Conservation (phyloP, 1,284 basidiomycete species). For the Tilletia setariae region DNA sequence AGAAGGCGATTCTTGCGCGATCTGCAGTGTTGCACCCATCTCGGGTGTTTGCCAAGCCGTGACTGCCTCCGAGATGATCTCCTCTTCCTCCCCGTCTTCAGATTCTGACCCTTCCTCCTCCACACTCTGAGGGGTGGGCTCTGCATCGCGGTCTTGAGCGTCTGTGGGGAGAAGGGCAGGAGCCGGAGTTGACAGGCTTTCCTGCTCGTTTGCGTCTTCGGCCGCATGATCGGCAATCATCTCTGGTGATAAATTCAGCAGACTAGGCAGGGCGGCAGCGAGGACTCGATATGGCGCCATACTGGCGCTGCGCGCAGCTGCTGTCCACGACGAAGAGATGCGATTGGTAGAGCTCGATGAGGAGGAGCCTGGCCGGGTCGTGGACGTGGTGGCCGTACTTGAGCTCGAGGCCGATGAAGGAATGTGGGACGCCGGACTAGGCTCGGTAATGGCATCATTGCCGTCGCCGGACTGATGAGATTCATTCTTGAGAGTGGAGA, state of each 20-base stretch:
- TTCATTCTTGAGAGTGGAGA: too few species aligned
- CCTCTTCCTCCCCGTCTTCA: background rate
- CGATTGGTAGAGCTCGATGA: background rate
- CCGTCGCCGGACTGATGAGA: too few species aligned
- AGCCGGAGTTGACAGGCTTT: background rate
- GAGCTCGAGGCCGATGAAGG: too few species aligned
- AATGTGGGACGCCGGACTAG: too few species aligned
- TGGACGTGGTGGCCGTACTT: too few species aligned
- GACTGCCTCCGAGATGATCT: background rate
- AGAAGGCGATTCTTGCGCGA: background rate
- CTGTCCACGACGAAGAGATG: background rate
- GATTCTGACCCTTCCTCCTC: background rate
- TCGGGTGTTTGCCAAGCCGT: slow-evolving; percentile 11
- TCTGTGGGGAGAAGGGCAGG: background rate
- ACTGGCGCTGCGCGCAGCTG: slow-evolving; percentile 3
- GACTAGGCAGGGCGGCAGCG: background rate
- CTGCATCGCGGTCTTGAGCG: background rate
- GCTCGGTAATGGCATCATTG: too few species aligned
- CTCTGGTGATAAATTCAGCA: background rate
- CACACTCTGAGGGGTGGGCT: background rate
- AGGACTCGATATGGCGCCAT: slow-evolving; percentile 11
- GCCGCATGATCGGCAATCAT: background rate
- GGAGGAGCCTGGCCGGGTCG: background rate
- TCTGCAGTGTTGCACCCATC: background rate
- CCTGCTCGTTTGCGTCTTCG: background rate